Evolutionary conservation across 2,329 filamentous ascomycete genomes (phyloP).

Genomic region (Sclerotinia subarctica): DNA sequence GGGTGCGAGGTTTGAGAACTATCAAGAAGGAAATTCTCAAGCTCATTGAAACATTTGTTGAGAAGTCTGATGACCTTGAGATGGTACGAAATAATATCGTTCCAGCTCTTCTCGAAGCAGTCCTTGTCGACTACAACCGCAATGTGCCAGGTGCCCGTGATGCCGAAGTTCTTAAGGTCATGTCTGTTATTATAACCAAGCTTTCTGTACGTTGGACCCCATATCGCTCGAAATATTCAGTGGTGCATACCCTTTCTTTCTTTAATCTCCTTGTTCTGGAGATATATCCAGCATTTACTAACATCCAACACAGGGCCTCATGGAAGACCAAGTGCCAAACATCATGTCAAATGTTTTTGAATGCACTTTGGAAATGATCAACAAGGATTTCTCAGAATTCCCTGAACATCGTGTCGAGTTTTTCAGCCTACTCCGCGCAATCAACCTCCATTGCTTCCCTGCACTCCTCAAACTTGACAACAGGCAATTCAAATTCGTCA

Average conservation of each 20-base stretch:
- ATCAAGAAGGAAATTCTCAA: slow-evolving; percentile 99
- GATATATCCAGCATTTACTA: slow-evolving; percentile 30
- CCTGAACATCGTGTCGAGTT: slow-evolving; percentile 99
- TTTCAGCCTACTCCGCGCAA: slow-evolving; percentile 92
- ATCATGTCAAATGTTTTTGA: slow-evolving; percentile 99
- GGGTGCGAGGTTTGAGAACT: slow-evolving; percentile 88
- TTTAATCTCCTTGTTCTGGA: slow-evolving; percentile 13
- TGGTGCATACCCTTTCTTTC: slow-evolving; percentile 37
- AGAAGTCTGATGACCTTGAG: slow-evolving; percentile 94
- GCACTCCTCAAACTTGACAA: slow-evolving; percentile 90
- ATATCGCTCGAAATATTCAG: slow-evolving; percentile 47
- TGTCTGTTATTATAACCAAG: slow-evolving; percentile 96
- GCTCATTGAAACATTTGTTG: slow-evolving; percentile 95
- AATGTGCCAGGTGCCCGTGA: slow-evolving; percentile 95
- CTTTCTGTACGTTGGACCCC: slow-evolving; percentile 76
- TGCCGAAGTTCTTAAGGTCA: slow-evolving; percentile 93
- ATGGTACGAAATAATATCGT: slow-evolving; percentile 93
- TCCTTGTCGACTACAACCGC: slow-evolving; percentile 92
- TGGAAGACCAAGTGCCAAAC: slow-evolving; percentile 96
- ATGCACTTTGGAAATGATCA: slow-evolving; percentile 99
- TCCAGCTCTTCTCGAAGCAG: slow-evolving; percentile 89
- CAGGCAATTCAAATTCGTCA: slow-evolving; percentile 98
- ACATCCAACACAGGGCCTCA: slow-evolving; percentile 62
- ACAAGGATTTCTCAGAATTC: slow-evolving; percentile 99
- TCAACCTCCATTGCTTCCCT: slow-evolving; percentile 97